Percentiles rank a stretch among this genome's conserved stretches.
phyloP scores from a whole-genome alignment of 441 rosid genomes.

The Biscutella laevigata region DNA sequence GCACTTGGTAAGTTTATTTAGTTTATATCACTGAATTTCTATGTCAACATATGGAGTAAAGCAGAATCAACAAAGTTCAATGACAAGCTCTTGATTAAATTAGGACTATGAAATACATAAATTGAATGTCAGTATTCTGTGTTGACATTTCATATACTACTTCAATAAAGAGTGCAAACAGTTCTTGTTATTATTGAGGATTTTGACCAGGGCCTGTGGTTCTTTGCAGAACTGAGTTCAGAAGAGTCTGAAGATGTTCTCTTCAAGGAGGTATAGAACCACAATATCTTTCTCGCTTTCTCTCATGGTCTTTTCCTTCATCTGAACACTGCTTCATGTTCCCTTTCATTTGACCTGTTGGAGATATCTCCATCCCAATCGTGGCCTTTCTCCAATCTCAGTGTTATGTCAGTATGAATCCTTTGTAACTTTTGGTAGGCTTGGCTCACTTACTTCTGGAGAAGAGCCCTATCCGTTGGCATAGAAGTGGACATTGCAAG shows the following conservation, averaged over 20 bases:
- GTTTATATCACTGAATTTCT: not conserved
- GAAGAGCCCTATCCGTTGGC: slow-evolving; percentile 56
- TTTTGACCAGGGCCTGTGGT: not conserved
- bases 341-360: not conserved
- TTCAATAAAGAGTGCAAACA: not conserved
- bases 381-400: slow-evolving; percentile 4
- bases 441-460: slow-evolving; percentile 78
- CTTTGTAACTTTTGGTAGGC: slow-evolving; percentile 35
- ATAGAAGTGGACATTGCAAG: slow-evolving; percentile 49
- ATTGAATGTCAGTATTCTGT: not conserved
- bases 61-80: not conserved
- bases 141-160: slow-evolving; percentile 5
- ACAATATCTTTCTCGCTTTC: slow-evolving; percentile 2
- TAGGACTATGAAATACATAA: not conserved
- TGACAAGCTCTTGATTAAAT: not conserved
- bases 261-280: slow-evolving; percentile 74
- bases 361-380: not conserved
- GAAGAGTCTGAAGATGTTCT: slow-evolving; percentile 99
- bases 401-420: not conserved
- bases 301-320: slow-evolving; percentile 17
- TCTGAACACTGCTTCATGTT: not conserved
- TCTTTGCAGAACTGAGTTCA: slow-evolving; percentile 64
- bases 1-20: slow-evolving; percentile 63
- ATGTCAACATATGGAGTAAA: not conserved
- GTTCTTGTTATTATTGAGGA: slow-evolving; percentile 1